Conservation (phyloP, 768 basidiomycete species). For the Xerocomellus intermedius region DNA sequence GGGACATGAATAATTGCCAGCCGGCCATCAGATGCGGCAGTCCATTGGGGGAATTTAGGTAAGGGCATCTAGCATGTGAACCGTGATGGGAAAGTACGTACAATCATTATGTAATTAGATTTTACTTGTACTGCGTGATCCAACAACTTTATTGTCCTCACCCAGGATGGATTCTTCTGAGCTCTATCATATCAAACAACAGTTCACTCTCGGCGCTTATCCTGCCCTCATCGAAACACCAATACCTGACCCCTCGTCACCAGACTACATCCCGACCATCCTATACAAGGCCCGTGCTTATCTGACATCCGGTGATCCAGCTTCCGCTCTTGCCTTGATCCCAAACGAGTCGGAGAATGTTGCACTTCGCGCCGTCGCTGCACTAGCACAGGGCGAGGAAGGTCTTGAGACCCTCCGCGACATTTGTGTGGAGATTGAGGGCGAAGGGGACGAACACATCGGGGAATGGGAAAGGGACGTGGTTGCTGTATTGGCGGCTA, state of each 20-base stretch:
- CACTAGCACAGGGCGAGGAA: slow-evolving; percentile 67
- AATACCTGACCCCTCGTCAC: slow-evolving; percentile 58
- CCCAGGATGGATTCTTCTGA: slow-evolving; percentile 54
- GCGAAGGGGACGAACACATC: slow-evolving; percentile 62
- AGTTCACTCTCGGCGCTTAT: slow-evolving; percentile 77
- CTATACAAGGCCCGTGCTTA: slow-evolving; percentile 78
- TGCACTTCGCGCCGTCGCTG: slow-evolving; percentile 64
- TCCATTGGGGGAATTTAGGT: too few relatives aligned
- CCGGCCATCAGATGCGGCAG: too few relatives aligned
- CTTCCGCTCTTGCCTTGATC: slow-evolving; percentile 55
- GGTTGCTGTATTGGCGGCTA: slow-evolving; percentile 81
- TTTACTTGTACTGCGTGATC: background rate
- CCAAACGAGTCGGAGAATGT: slow-evolving; percentile 60
- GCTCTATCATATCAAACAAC: slow-evolving; percentile 69
- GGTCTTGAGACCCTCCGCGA: slow-evolving; percentile 80
- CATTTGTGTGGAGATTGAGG: slow-evolving; percentile 82
- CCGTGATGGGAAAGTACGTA: too few relatives aligned
- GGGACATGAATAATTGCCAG: too few relatives aligned
- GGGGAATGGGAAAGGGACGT: slow-evolving; percentile 67
- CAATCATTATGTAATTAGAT: background rate
- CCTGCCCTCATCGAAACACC: slow-evolving; percentile 54
- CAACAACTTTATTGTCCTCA: background rate
- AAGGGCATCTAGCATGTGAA: too few relatives aligned
- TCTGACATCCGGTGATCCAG: slow-evolving; percentile 64
- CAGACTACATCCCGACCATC: slow-evolving; percentile 62